Conservation (phyloP, 2,329 filamentous ascomycete species). For the Venturia oleaginea region DNA sequence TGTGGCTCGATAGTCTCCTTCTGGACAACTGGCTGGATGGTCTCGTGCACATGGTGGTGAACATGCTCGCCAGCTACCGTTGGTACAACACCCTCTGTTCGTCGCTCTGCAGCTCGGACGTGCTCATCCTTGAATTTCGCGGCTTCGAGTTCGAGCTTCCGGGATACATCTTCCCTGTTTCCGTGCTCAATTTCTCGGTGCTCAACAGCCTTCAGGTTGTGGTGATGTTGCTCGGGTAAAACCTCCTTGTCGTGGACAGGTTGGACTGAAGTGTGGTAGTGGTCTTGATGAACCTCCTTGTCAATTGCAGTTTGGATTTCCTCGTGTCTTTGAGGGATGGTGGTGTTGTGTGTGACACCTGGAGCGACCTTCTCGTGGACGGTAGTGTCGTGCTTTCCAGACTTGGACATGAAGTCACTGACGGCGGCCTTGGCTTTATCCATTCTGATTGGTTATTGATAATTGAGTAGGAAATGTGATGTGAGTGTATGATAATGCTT, state of each 20-base stretch:
- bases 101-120: constrained; percentile 37
- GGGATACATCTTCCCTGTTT: constrained; percentile 26
- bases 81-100: constrained; percentile 40
- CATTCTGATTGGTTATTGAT: constrained; percentile 37
- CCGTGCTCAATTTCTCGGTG: constrained; percentile 55
- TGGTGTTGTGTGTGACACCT: constrained; percentile 50
- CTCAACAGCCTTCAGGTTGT: constrained; percentile 50
- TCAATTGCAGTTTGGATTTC: constrained; percentile 54
- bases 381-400: constrained; percentile 46
- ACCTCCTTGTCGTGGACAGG: constrained; percentile 49
- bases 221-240: constrained; percentile 53
- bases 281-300: constrained; percentile 62
- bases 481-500: not conserved
- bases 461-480: not conserved
- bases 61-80: constrained; percentile 52
- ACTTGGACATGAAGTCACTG: constrained; percentile 48
- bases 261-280: constrained; percentile 62
- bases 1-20: constrained; percentile 60
- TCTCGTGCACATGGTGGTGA: constrained; percentile 59
- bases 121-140: constrained; percentile 45
- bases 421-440: constrained; percentile 57
- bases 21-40: constrained; percentile 61
- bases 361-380: constrained; percentile 55
- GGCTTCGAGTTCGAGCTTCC: constrained; percentile 36
- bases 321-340: constrained; percentile 54